Base-by-base conservation (phyloP, 805 yeast genomes). In the Pichia ethanolica region DNA sequence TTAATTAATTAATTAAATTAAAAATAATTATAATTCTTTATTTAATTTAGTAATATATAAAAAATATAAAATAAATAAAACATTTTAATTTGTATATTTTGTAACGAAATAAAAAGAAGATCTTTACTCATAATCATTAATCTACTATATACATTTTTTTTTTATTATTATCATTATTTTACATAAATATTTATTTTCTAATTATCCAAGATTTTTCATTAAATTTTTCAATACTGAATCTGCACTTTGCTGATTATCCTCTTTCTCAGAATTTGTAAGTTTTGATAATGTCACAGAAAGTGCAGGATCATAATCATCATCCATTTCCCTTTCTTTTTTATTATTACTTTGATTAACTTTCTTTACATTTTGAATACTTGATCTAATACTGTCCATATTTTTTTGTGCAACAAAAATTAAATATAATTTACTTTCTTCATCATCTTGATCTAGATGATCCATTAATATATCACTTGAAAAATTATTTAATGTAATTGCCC, bases 401-500 rank as follows among this genome's bases (percentile, higher is more conserved):
- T 58, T 54, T 35, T 56, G 57, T 25, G 59, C 64, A 44, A 66
- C 68, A 38, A 64, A 57, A 30, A 65, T 50, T 1, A 60, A 48
- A 54, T 59, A 61, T 53, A 66, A 49, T 30, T 57, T 54, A 25
- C 54, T 53, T 12, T 48, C 52, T n/a, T 47, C 44, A 8, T 43
- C 38, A 8, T 39, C 53, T 12, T 45, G 39, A 12, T 49, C 51
- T 34, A 54, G 35, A 41, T 54, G 48, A 14, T 47, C 44, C 30
- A 53, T 47, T 9, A 59, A 35, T 7, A 50, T 45, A 25, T 56
- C 58, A 39, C 49, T 49, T 40, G 57, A 53, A 41, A 63, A 59
- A 35, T 55, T 36, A 37, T 45, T 45, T 53, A 58, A 55, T 48
- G 59, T 26, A 49, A 49, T 13, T 56, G 63, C 44, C 38, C 43